Percentiles rank a stretch among this genome's conserved stretches.
phyloP scores from a whole-genome alignment of 768 basidiomycete genomes.

The Agrocybe pediades region DNA sequence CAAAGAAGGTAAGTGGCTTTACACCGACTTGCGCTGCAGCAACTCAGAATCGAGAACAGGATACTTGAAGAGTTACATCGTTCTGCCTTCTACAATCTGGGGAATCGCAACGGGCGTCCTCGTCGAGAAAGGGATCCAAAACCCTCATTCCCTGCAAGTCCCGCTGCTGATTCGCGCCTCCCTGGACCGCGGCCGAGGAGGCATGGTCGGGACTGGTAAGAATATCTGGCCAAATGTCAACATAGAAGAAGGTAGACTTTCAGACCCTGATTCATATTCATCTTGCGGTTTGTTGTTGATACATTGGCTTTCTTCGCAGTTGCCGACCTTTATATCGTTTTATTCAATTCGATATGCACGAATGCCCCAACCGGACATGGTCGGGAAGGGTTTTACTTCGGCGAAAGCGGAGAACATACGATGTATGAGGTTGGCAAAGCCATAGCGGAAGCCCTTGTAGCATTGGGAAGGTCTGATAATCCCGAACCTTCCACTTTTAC shows the following conservation, averaged over 20 bases:
- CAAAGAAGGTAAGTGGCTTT: conserved; percentile 38
- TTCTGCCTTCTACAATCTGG: conserved; percentile 60
- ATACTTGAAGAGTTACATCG: conserved; percentile 50
- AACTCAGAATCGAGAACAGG: conserved; percentile 26
- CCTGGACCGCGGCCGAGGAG: conserved; percentile 49
- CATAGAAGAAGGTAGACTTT: conserved; percentile 40
- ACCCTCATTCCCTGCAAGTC: conserved; percentile 53
- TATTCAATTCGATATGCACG: conserved; percentile 39
- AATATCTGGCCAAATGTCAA: conserved; percentile 50
- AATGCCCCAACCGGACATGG: conserved; percentile 40
- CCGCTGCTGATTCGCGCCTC: conserved; percentile 47
- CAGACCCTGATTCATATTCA: background rate
- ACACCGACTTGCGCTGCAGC: no score
- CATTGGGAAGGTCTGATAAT: conserved; percentile 35
- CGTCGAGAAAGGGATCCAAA: conserved; percentile 54
- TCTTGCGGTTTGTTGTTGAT: background rate
- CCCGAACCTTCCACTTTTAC: conserved; percentile 48
- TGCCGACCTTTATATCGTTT: conserved; percentile 41
- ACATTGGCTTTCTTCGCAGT: conserved; percentile 28
- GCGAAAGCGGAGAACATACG: conserved; percentile 50
- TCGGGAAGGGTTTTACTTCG: conserved; percentile 58
- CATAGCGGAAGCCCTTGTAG: conserved; percentile 39
- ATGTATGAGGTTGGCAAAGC: conserved; percentile 41
- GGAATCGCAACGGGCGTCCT: conserved; percentile 50
- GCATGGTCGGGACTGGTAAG: conserved; percentile 54